Evolutionary conservation across 148 eudicot genomes (phyloP), one percentile per base, ranked within the genome.

Genomic region (Rhododendron molle): DNA sequence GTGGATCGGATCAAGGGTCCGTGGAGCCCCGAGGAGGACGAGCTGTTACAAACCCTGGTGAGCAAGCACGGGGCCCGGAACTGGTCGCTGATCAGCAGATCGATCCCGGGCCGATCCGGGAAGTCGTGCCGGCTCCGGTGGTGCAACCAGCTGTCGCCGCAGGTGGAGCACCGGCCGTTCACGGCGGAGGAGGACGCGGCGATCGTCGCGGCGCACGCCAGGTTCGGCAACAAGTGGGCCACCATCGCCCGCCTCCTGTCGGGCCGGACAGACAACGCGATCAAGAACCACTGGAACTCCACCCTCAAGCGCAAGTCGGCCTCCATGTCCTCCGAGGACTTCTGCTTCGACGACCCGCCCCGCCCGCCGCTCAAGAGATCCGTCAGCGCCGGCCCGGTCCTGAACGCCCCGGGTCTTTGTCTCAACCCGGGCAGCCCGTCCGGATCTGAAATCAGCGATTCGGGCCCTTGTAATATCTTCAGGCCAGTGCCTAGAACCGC

Each of bases 11-110:
- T 92, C 83, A 93, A 92, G 86, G 94, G 95, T 16, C 94, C 94
- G 2, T 93, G 95, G 95, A 92, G 94, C 52, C 92, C 93, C 15
- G 94, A 93, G 78, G 95, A 93, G 84, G 95, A 93, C 83, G 88
- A 87, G 14, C 82, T 91, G 46, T 65, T 93, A 18, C 87, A 86
- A 43, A 79, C 16, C 3, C 43, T 91, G 5, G 95, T 93, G 40
- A 60, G 87, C 67, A 88, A 90, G 49, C 92, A 91, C 81, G 95
- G 95, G 32, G 76, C 95, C 3, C 72, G 94, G 38, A 93, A 93
- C 88, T 93, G 95, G 95, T 86, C 93, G 1, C 38, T 92, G 30
- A 92, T 93, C 7, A 89, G 93, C 89, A 88, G 87, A 50, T 90
- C 94, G 56, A 86, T 93, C 12, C 91, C 91, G 56, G 95, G 95